Conservation (phyloP, 1,284 basidiomycete species). For the Cutaneotrichosporon daszewskae region DNA sequence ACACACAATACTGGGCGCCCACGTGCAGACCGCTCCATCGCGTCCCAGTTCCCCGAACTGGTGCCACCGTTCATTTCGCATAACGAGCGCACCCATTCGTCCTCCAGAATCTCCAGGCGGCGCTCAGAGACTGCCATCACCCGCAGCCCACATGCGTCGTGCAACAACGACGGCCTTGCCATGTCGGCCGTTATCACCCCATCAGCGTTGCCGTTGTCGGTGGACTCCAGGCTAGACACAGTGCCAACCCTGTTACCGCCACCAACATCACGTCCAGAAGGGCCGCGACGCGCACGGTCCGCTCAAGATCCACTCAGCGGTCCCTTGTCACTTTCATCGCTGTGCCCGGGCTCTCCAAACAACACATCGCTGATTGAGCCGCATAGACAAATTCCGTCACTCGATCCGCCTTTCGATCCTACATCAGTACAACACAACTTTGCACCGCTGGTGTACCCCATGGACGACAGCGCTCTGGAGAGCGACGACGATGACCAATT, state of each 20-base stretch:
- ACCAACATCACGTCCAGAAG: background rate
- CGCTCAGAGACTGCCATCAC: constrained; percentile 12
- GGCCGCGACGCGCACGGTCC: constrained; percentile 11
- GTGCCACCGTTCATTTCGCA: constrained; percentile 11
- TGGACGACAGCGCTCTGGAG: constrained; percentile 12
- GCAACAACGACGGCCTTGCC: background rate
- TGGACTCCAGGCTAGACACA: background rate
- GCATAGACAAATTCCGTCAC: no score
- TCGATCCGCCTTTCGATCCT: no score
- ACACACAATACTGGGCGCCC: background rate
- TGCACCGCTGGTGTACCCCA: no score
- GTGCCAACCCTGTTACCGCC: background rate
- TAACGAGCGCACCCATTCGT: background rate
- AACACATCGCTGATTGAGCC: no score
- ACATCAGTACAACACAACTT: no score
- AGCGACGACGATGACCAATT: constrained; percentile 9
- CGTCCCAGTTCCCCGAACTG: constrained; percentile 10
- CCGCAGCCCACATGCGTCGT: constrained; percentile 4
- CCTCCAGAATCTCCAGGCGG: background rate
- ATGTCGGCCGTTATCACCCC: background rate
- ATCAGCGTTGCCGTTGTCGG: background rate
- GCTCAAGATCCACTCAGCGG: constrained; percentile 9
- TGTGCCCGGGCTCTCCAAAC: no score
- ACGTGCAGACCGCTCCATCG: constrained; percentile 1
- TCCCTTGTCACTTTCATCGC: no score